phyloP scores from a whole-genome alignment of 371 early-diverging fungal species.

The Syncephalastrum racemosum region DNA sequence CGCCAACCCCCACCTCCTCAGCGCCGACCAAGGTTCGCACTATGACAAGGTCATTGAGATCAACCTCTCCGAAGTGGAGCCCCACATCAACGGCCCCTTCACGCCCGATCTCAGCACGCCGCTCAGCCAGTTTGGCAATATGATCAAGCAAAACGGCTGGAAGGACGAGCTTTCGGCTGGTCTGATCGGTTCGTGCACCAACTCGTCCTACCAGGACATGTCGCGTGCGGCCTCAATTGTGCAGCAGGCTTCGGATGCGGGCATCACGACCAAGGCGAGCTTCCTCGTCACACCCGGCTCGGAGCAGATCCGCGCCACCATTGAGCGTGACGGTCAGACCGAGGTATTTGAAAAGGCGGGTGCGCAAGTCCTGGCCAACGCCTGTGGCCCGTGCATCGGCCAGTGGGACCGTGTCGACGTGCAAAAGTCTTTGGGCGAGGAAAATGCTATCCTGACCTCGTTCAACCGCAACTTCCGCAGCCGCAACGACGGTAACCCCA shows the following conservation, averaged over 20 bases:
- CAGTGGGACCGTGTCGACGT: constrained; percentile 91
- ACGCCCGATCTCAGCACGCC: constrained; percentile 95
- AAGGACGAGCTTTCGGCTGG: constrained; percentile 83
- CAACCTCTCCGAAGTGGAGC: constrained; percentile 86
- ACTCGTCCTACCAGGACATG: constrained; percentile 97
- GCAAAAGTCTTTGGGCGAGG: constrained; percentile 52
- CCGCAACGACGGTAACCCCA: constrained; percentile 94
- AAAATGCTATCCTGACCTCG: constrained; percentile 92
- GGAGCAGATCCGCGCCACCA: constrained; percentile 96
- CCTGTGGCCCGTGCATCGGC: constrained; percentile 90
- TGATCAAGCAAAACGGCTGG: constrained; percentile 83
- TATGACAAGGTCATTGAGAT: constrained; percentile 94
- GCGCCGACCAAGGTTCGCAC: constrained; percentile 44
- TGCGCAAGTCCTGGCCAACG: constrained; percentile 86
- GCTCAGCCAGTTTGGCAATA: constrained; percentile 76
- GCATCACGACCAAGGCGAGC: constrained; percentile 75
- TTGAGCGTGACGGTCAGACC: constrained; percentile 90
- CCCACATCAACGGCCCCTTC: constrained; percentile 96
- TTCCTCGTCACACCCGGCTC: constrained; percentile 96
- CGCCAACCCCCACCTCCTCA: constrained; percentile 51
- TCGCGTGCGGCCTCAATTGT: constrained; percentile 85
- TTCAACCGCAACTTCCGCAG: constrained; percentile 97
- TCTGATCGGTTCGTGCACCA: constrained; percentile 95
- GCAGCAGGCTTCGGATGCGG: constrained; percentile 79
- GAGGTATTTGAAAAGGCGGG: constrained; percentile 82